Base-by-base conservation (phyloP, 352 stramenopile genomes). In the Pythium rhizo-oryzae region DNA sequence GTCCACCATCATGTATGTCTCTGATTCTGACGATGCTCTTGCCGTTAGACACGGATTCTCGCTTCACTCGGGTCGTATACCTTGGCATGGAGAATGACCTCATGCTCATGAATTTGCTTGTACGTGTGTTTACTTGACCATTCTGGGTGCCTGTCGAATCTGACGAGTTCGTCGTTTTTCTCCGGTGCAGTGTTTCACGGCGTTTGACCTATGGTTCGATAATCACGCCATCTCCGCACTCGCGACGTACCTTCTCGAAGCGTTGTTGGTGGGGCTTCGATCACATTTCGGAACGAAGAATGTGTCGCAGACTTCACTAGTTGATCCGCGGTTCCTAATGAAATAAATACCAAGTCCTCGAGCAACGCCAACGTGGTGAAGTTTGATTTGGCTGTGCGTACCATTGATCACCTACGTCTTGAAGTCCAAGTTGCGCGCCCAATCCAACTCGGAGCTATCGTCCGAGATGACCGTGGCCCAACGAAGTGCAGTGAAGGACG, bases 21-120 rank as follows among this genome's bases (percentile, higher is more conserved):
- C 2, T 47, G 15, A 47, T 47, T 15, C 41, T 47, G 15, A n/a
- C 15, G 25, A 16, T 24, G 11, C 15, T 23, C 54, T 11, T 50
- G 4, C 12, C 43, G 58, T 7, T 59, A 87, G 89, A 96, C 55
- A 77, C 72, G 8, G 59, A 71, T 8, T 79, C 69, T n/a, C 81
- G 52, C 24, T 96, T 92, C 63, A 69, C 79, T 15, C 69, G 65
- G 0, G 79, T 90, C 15, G 52, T 97, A 6, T 89, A 93, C 15
- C 73, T 94, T 11, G 90, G 90, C 9, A 77, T 93, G 23, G 89
- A 97, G 70, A 90, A 89, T 59, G 90, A 97, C 57, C 79, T 97
- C 33, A 89, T 97, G 78, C 65, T 97, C 46, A 79, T 97, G 56
- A 92, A 97, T 67, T 71, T 97, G 19, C 71, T 94, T 61, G 80